Evolutionary conservation across 2,329 filamentous ascomycete species (phyloP), one percentile per base, ranked within the genome.

Genomic region (Hymenoscyphus infarciens): DNA sequence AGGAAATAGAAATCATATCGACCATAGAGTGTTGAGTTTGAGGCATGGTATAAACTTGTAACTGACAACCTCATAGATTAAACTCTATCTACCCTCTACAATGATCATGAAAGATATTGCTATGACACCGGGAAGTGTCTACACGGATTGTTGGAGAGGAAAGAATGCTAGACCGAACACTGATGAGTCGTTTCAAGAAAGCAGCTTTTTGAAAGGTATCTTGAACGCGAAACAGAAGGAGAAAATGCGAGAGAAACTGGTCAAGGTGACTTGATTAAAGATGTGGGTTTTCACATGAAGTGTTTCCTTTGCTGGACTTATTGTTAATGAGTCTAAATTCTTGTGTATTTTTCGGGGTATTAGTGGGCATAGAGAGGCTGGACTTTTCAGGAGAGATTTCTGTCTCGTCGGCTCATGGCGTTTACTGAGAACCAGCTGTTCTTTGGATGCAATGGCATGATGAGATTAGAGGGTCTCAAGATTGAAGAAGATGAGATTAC

Each of bases 101-200:
- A 27, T 55, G 52, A 33, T 55, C 3, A 55, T 55, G 52, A 55
- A 55, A 15, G 52, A 55, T 55, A 55, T 16, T 13, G n/a, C 29
- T 6, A 55, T 55, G 52, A 33, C 15, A 8, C 52, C 52, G 13
- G 52, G 52, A 16, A 55, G 52, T n/a, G 52, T 55, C 15, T 55
- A 55, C 31, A 31, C 25, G 5, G 52, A 55, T 33, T 33, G 52
- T 7, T 49, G 42, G 42, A 22, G 42, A 49, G 42, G 42, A 22
- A 19, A 19, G n/a, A 49, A 49, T 22, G 42, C 42, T 5, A 49
- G 42, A 22, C 42, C 42, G n/a, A 49, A 22, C 19, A 49, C 42
- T 25, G 42, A 49, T 25, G 42, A 49, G 42, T 25, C 42, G 5
- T 15, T 49, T 22, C 42, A 49, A 22, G 42, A 49, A 22, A 25